Evolutionary conservation across 2,329 filamentous ascomycete species (phyloP).

Genomic region (Diplodia mutila): DNA sequence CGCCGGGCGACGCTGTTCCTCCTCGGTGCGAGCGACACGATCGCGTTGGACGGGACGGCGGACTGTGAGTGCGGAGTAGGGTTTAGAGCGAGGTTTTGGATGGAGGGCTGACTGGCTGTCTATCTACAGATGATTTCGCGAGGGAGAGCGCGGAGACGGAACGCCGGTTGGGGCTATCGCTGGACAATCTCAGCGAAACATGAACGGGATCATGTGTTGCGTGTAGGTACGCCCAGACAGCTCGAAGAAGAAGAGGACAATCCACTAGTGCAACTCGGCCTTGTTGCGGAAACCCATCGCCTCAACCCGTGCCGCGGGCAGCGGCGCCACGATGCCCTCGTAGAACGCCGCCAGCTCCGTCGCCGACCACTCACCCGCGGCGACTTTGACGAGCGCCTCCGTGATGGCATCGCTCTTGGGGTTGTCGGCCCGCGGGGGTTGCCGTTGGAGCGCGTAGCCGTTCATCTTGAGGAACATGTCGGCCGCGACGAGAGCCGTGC

Average conservation of each 20-base stretch:
- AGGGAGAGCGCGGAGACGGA: neutral
- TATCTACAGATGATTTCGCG: neutral
- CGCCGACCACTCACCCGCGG: neutral
- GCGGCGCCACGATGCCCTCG: neutral
- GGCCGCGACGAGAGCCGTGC: conserved; percentile 34
- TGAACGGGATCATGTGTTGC: neutral
- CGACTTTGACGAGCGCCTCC: neutral
- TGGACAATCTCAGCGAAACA: neutral
- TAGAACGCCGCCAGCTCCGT: neutral
- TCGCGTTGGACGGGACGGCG: neutral
- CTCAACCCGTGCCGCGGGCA: neutral
- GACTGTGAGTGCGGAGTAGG: neutral
- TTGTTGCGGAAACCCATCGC: neutral
- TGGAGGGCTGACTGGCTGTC: too few relatives aligned
- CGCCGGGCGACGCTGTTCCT: too few relatives aligned
- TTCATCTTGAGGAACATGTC: conserved; percentile 38
- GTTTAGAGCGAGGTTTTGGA: too few relatives aligned
- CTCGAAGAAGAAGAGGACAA: neutral
- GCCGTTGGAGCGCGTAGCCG: conserved; percentile 19
- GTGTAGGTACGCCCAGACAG: too few relatives aligned
- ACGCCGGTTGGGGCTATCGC: neutral
- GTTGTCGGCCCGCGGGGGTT: neutral
- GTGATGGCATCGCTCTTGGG: neutral
- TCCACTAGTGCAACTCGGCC: neutral
- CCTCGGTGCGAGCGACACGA: too few relatives aligned